Evolutionary conservation across 495 filamentous ascomycete genomes (phyloP).

Genomic region (Aspergillus bridgeri): DNA sequence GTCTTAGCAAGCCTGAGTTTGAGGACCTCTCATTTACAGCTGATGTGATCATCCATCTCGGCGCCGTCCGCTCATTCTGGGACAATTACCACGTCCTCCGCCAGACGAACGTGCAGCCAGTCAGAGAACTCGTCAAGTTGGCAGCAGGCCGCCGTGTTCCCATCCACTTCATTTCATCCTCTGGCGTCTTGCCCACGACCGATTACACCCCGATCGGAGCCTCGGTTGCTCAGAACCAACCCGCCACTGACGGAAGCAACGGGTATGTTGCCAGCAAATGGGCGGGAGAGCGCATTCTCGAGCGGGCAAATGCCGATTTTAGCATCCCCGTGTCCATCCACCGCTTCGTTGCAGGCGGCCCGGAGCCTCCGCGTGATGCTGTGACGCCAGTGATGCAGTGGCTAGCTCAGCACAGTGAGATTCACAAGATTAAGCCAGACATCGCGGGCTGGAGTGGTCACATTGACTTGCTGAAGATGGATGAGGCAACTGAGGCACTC

Average conservation of each 20-base stretch:
- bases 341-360: no score
- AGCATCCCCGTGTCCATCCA: no score
- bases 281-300: slow-evolving; percentile 50
- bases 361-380: no score
- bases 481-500: no score
- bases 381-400: no score
- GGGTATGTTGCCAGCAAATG: slow-evolving; percentile 53
- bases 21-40: slow-evolving; percentile 25
- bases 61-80: slow-evolving; percentile 47
- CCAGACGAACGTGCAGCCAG: slow-evolving; percentile 40
- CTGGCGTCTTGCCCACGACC: slow-evolving; percentile 17
- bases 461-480: no score
- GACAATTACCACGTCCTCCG: slow-evolving; percentile 44
- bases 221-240: slow-evolving; percentile 7
- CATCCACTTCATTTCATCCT: slow-evolving; percentile 50
- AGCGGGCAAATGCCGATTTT: no score
- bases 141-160: slow-evolving; percentile 31
- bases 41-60: slow-evolving; percentile 50
- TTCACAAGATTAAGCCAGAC: no score
- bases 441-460: no score
- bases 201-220: background rate
- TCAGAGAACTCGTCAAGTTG: slow-evolving; percentile 37
- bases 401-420: no score
- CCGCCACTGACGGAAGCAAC: slow-evolving; percentile 19
- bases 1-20: slow-evolving; percentile 28